Evolutionary conservation across 495 filamentous ascomycete genomes (phyloP).

Genomic region (Penicillium paradoxum): DNA sequence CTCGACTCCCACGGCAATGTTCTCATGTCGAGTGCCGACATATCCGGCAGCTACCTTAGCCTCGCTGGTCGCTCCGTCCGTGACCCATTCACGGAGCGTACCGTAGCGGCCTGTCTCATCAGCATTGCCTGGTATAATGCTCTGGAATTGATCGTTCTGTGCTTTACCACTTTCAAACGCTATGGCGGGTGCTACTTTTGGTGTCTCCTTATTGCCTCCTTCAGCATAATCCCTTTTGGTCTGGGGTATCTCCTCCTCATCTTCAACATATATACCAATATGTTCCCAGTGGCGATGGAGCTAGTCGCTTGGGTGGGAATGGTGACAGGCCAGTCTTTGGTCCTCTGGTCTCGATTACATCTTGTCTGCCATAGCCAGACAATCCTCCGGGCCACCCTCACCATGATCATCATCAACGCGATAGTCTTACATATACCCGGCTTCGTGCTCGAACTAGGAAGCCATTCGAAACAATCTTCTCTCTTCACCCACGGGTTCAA

Average conservation of each 20-base stretch:
- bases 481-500: slow-evolving; percentile 27
- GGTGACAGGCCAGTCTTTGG: slow-evolving; percentile 59
- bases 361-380: slow-evolving; percentile 39
- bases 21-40: slow-evolving; percentile 19
- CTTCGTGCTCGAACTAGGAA: slow-evolving; percentile 46
- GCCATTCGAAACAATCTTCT: slow-evolving; percentile 30
- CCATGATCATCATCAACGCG: slow-evolving; percentile 52
- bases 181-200: slow-evolving; percentile 51
- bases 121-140: slow-evolving; percentile 47
- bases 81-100: slow-evolving; percentile 10
- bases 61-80: slow-evolving; percentile 23
- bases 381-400: slow-evolving; percentile 43
- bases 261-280: slow-evolving; percentile 31
- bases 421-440: slow-evolving; percentile 47
- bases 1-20: slow-evolving; percentile 9
- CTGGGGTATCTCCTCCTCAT: slow-evolving; percentile 52
- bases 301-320: slow-evolving; percentile 53
- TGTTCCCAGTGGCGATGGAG: slow-evolving; percentile 33
- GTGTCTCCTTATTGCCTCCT: slow-evolving; percentile 44
- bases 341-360: slow-evolving; percentile 60
- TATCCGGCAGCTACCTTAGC: slow-evolving; percentile 10
- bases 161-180: slow-evolving; percentile 47
- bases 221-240: slow-evolving; percentile 48
- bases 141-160: slow-evolving; percentile 44
- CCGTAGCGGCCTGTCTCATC: slow-evolving; percentile 32